Conservation (phyloP, 345 rosid species). For the Hirschfeldia incana region DNA sequence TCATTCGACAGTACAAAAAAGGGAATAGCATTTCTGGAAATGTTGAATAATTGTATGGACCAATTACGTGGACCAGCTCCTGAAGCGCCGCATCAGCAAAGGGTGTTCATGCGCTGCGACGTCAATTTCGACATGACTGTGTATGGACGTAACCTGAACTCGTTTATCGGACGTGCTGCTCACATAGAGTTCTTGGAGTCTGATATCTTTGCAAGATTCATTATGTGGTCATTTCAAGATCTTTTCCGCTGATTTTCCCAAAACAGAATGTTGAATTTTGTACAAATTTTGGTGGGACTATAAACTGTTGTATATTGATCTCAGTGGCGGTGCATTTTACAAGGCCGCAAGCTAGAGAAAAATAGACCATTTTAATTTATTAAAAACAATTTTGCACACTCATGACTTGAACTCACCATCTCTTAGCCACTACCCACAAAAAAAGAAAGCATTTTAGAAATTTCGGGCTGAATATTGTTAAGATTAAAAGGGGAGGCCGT, state of each 20-base stretch:
- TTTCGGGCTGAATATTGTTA: too few species aligned
- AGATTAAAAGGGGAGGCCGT: too few species aligned
- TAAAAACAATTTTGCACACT: neutral
- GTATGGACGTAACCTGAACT: constrained; percentile 77
- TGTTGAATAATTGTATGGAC: constrained; percentile 90
- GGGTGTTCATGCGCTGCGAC: constrained; percentile 89
- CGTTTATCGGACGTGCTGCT: constrained; percentile 91
- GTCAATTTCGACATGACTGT: constrained; percentile 77
- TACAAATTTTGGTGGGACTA: neutral
- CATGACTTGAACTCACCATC: neutral
- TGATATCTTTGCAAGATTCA: constrained; percentile 74
- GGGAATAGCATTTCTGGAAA: constrained; percentile 77
- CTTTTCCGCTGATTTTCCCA: constrained; percentile 49
- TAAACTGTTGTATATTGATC: neutral
- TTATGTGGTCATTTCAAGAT: constrained; percentile 94
- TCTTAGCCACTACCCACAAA: neutral
- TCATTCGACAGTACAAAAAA: constrained; percentile 71
- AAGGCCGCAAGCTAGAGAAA: neutral
- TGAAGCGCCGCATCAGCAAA: constrained; percentile 38
- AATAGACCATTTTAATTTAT: neutral
- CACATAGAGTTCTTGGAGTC: constrained; percentile 95
- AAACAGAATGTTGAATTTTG: neutral
- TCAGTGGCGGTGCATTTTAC: neutral
- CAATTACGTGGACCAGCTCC: constrained; percentile 72
- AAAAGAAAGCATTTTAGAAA: too few species aligned